phyloP scores from a whole-genome alignment of 805 yeast genomes.

The Candida krabiensis region DNA sequence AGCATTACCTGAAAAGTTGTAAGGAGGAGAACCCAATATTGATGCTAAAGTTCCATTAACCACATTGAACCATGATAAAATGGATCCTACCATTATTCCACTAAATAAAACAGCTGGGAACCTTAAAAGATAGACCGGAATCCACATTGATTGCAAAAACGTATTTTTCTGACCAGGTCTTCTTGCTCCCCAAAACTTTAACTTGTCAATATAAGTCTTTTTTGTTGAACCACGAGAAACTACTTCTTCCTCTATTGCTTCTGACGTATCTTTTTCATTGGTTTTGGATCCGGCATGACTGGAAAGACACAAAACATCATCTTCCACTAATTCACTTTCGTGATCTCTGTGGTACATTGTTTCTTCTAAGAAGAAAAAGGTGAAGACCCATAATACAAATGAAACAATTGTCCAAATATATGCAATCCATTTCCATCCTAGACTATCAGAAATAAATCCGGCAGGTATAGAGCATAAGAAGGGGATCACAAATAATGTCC shows the following conservation, averaged over 20 bases:
- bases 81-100: constrained; percentile 43
- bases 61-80: constrained; percentile 45
- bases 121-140: constrained; percentile 34
- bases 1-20: constrained; percentile 42
- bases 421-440: constrained; percentile 12
- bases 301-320: constrained; percentile 9
- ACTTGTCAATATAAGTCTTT: constrained; percentile 35
- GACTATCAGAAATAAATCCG: constrained; percentile 20
- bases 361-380: constrained; percentile 63
- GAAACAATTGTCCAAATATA: constrained; percentile 52
- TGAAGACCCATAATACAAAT: constrained; percentile 50
- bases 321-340: constrained; percentile 12
- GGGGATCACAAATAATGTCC: constrained; percentile 32
- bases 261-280: constrained; percentile 14
- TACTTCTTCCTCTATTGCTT: constrained; percentile 18
- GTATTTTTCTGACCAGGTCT: constrained; percentile 35
- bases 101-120: constrained; percentile 44
- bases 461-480: constrained; percentile 32
- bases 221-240: constrained; percentile 10
- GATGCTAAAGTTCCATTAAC: constrained; percentile 39
- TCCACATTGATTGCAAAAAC: constrained; percentile 34
- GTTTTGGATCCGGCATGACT: constrained; percentile 18
- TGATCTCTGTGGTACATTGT: constrained; percentile 43
- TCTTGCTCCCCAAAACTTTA: constrained; percentile 33
- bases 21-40: constrained; percentile 35